These are phyloP conservation scores for Gossypium bickii DNA, from an alignment of 345 rosid genomes.

Conservation along the genomic window DNA sequence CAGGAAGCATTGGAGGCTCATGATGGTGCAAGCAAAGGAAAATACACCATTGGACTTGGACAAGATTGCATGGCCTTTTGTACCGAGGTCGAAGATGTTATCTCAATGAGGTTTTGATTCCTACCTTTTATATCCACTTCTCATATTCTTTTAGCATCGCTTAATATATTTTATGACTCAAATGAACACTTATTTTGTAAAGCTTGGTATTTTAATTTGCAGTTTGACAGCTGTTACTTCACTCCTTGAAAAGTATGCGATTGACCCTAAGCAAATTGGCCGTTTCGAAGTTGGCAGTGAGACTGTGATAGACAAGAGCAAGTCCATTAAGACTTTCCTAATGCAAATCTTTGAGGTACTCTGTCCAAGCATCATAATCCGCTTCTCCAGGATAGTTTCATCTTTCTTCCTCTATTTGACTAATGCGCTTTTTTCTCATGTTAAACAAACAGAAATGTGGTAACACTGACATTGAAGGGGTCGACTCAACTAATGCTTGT, in stretches of 20 bases:
- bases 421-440: constrained; percentile 16
- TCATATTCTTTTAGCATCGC: background rate
- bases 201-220: constrained; percentile 19
- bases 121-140: background rate
- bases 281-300: constrained; percentile 99
- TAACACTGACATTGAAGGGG: constrained; percentile 96
- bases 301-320: constrained; percentile 98
- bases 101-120: constrained; percentile 78
- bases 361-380: background rate
- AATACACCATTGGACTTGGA: constrained; percentile 98
- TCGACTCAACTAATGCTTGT: constrained; percentile 97
- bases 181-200: background rate
- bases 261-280: constrained; percentile 91
- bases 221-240: constrained; percentile 88
- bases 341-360: constrained; percentile 98
- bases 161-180: background rate
- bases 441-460: constrained; percentile 69
- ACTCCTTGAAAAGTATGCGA: constrained; percentile 80
- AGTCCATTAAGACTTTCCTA: constrained; percentile 95
- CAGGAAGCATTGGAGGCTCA: constrained; percentile 91
- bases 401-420: background rate
- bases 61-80: constrained; percentile 98
- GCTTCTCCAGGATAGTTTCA: background rate
- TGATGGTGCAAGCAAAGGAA: constrained; percentile 97
- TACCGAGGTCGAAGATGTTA: constrained; percentile 97